Evolutionary conservation across 2,329 filamentous ascomycete genomes (phyloP), one percentile per base, ranked within the genome.

Genomic region (Colletotrichum australisinense): DNA sequence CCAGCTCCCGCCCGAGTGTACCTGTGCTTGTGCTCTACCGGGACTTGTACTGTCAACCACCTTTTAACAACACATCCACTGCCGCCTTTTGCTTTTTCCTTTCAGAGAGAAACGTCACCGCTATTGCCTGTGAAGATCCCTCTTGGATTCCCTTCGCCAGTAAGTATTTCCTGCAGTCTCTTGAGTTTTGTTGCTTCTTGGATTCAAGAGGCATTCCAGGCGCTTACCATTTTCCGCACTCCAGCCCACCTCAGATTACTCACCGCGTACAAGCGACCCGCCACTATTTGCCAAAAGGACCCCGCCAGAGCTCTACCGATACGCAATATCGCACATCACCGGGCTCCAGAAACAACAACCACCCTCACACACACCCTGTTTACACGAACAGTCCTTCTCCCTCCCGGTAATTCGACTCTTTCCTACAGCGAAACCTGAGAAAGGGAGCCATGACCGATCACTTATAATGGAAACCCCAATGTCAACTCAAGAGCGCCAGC

Each of bases 401-500:
- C 62, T 42, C 22, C 46, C 19, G 42, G n/a, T 9, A 6, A 26
- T 28, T 9, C 12, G 30, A 22, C 11, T 22, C 28, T 52, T n/a
- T 30, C 22, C 22, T 22, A 19, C 26, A 52, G 22, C n/a, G 32
- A 38, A 57, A 65, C 12, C n/a, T 38, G 19, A 49, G 42, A n/a
- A 19, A 19, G 26, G 72, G 11, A 59, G 68, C 57, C 63, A 74
- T 74, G 72, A 74, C 26, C 56, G 53, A 49, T 38, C 42, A 49
- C 56, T 67, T 72, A 78, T 75, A 30, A 91, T 91, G 89, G 88
- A 88, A 75, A 78, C 83, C 75, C 76, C 82, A 67, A 88, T 91
- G 85, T 88, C 90, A 75, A 91, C 90, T 22, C 90, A 91, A 81
- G 95, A 98, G 88, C 92, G 89, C 84, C 92, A 93, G 86, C 93